Percentiles rank a stretch among this genome's conserved stretches.
Evolutionary conservation across 495 filamentous ascomycete genomes (phyloP).

Genomic region (Hypomontagnella submonticulosa): DNA sequence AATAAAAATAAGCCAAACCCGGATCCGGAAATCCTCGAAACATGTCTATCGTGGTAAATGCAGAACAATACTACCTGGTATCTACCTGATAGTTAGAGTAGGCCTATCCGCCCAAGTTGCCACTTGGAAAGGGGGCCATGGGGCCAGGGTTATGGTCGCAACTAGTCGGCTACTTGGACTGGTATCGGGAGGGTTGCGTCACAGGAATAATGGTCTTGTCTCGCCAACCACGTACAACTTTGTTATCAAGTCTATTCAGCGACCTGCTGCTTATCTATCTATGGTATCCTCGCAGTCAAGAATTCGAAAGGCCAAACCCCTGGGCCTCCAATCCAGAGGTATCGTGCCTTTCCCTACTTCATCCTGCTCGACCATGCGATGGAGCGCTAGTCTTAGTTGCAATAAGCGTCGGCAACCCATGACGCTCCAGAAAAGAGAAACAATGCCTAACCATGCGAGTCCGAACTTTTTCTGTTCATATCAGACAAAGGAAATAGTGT

Average conservation of each 20-base stretch:
- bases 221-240: neutral
- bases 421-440: slow-evolving; percentile 18
- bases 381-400: slow-evolving; percentile 12
- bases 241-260: slow-evolving; percentile 40
- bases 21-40: too few relatives aligned
- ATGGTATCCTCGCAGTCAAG: slow-evolving; percentile 36
- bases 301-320: slow-evolving; percentile 24
- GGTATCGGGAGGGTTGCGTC: too few relatives aligned
- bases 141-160: too few relatives aligned
- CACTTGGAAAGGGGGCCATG: too few relatives aligned
- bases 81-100: too few relatives aligned
- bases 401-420: slow-evolving; percentile 13
- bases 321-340: slow-evolving; percentile 33
- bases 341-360: slow-evolving; percentile 25
- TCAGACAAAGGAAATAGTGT: slow-evolving; percentile 45
- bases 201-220: too few relatives aligned
- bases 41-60: too few relatives aligned
- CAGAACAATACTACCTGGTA: too few relatives aligned
- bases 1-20: too few relatives aligned
- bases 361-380: slow-evolving; percentile 30
- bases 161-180: too few relatives aligned
- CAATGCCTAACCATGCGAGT: slow-evolving; percentile 42
- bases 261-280: slow-evolving; percentile 24
- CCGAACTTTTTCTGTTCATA: slow-evolving; percentile 46
- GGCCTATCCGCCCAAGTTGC: too few relatives aligned